Evolutionary conservation across 2,329 filamentous ascomycete species (phyloP).

Genomic region (Leptographium galeiforme): DNA sequence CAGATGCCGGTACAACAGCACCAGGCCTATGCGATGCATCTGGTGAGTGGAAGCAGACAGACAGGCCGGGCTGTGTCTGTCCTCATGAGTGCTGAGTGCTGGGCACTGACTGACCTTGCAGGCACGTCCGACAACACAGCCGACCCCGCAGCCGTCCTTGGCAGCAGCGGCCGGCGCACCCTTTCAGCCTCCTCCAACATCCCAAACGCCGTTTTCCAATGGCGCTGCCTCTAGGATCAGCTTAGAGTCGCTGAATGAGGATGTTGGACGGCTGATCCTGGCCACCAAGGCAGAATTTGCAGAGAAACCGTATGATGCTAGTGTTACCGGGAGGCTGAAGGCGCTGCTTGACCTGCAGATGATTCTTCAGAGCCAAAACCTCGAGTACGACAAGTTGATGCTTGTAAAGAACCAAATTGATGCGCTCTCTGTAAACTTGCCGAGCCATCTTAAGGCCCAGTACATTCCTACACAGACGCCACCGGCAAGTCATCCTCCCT

Average conservation of each 20-base stretch:
- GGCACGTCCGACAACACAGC: slow-evolving; percentile 14
- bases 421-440: slow-evolving; percentile 55
- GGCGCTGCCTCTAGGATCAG: slow-evolving; percentile 34
- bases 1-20: slow-evolving; percentile 9
- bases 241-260: slow-evolving; percentile 65
- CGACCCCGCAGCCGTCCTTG: slow-evolving; percentile 23
- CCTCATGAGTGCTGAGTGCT: not conserved
- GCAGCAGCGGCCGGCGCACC: slow-evolving; percentile 12
- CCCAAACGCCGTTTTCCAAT: slow-evolving; percentile 12
- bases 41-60: slow-evolving; percentile 7
- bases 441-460: slow-evolving; percentile 26
- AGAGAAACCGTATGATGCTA: slow-evolving; percentile 60
- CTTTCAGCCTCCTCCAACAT: slow-evolving; percentile 25
- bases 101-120: slow-evolving; percentile 7
- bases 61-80: not conserved
- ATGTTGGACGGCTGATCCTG: slow-evolving; percentile 67
- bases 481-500: slow-evolving; percentile 13
- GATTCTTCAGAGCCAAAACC: slow-evolving; percentile 62
- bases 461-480: slow-evolving; percentile 17
- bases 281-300: slow-evolving; percentile 62
- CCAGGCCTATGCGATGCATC: slow-evolving; percentile 15
- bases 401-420: slow-evolving; percentile 77
- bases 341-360: slow-evolving; percentile 76
- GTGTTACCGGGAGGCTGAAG: slow-evolving; percentile 66
- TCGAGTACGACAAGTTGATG: slow-evolving; percentile 70